A percentile compares a stretch with the other conserved stretches of the same genome.
Evolutionary conservation across 164 flowering plant species (phyloP).

Genomic region (Vitis rotundifolia): DNA sequence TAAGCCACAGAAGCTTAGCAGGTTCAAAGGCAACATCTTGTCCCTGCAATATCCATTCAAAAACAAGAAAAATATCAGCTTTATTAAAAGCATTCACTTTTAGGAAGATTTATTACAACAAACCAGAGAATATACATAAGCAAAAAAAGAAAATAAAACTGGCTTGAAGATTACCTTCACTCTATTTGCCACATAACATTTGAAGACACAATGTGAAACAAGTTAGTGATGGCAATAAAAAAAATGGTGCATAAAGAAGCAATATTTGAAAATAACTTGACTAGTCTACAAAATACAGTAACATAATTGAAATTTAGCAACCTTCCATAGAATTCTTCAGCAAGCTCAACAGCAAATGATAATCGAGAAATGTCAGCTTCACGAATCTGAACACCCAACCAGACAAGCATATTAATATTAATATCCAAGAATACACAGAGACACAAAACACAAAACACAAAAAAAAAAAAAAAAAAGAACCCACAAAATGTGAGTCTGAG

Average conservation of each 20-base stretch:
- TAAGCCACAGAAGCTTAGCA: conserved; percentile 96
- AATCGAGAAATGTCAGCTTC: conserved; percentile 98
- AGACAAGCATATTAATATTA: neutral
- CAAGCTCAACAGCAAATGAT: conserved; percentile 99
- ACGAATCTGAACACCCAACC: conserved; percentile 64
- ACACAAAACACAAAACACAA: too few species aligned
- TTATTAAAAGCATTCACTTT: neutral
- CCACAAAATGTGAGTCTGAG: too few species aligned
- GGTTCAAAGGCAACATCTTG: conserved; percentile 99
- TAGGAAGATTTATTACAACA: too few species aligned
- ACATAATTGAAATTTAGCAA: conserved; percentile 20
- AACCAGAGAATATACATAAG: neutral
- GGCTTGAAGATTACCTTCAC: conserved; percentile 71
- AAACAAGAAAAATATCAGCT: conserved; percentile 5
- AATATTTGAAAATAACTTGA: neutral
- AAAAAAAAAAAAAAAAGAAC: too few species aligned
- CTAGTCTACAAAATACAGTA: neutral
- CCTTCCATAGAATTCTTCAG: conserved; percentile 99
- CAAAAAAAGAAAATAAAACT: neutral
- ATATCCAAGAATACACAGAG: too few species aligned
- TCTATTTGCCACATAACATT: conserved; percentile 38
- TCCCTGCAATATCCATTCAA: conserved; percentile 60
- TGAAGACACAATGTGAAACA: conserved; percentile 23
- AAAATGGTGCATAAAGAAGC: neutral
- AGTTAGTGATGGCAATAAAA: conserved; percentile 32